Evolutionary conservation across 2,329 filamentous ascomycete species (phyloP).

Genomic region (Colletotrichum spinosum): DNA sequence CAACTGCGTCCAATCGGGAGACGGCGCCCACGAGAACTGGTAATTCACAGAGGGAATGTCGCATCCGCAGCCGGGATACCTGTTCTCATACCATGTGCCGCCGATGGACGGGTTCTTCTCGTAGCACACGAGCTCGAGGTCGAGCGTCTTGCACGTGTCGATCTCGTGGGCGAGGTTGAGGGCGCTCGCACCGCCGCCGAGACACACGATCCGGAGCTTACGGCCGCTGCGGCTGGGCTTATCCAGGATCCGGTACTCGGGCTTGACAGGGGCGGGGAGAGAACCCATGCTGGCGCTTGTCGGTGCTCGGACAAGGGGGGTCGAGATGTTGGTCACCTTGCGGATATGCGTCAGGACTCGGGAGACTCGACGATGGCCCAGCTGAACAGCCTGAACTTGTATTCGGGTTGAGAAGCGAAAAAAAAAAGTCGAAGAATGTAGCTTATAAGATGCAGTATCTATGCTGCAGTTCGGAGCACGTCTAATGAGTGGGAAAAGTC

Average conservation of each 20-base stretch:
- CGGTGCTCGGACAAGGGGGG: background rate
- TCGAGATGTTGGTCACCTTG: background rate
- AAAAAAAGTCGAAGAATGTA: no score
- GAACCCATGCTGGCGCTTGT: slow-evolving; percentile 29
- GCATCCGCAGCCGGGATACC: slow-evolving; percentile 41
- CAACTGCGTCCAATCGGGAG: slow-evolving; percentile 26
- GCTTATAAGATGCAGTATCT: no score
- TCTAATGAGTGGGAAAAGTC: no score
- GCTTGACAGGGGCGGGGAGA: slow-evolving; percentile 20
- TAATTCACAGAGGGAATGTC: slow-evolving; percentile 42
- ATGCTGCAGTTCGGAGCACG: no score
- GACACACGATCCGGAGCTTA: slow-evolving; percentile 44
- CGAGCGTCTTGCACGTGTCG: slow-evolving; percentile 35
- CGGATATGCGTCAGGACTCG: background rate
- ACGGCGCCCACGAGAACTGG: slow-evolving; percentile 36
- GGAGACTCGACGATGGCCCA: no score
- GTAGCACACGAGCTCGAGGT: slow-evolving; percentile 42
- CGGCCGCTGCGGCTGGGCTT: slow-evolving; percentile 41
- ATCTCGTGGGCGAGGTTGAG: slow-evolving; percentile 44
- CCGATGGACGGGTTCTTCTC: slow-evolving; percentile 43
- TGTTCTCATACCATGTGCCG: slow-evolving; percentile 44
- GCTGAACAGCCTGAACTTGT: no score
- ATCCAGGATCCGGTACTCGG: slow-evolving; percentile 41
- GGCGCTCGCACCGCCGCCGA: slow-evolving; percentile 46
- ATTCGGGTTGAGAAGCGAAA: no score